Conservation (phyloP, 2,329 filamentous ascomycete species). For the Didymellaceae sp. region DNA sequence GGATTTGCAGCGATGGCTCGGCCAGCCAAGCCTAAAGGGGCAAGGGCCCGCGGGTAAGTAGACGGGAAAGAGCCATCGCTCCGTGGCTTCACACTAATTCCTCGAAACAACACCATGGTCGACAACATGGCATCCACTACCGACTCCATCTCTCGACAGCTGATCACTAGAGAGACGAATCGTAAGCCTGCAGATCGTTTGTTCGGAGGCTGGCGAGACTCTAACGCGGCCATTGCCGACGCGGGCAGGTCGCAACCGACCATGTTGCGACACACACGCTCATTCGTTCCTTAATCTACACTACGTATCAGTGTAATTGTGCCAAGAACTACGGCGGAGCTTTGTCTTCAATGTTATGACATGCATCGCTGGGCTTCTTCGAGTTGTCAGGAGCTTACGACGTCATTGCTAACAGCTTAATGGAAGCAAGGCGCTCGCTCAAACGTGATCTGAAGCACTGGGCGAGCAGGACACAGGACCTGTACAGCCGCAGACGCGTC, state of each 20-base stretch:
- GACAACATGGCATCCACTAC: background rate
- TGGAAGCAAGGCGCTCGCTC: background rate
- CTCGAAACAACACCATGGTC: conserved; percentile 4
- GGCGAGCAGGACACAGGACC: background rate
- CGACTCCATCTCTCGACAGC: conserved; percentile 1
- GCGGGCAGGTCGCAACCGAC: conserved; percentile 8
- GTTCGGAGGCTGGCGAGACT: background rate
- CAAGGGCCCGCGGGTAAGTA: conserved; percentile 4
- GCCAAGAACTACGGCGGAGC: conserved; percentile 7
- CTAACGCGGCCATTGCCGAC: background rate
- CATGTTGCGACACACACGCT: background rate
- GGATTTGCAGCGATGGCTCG: no score
- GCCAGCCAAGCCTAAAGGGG: background rate
- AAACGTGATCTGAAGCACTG: background rate
- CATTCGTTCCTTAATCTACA: conserved; percentile 3
- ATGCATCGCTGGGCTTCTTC: background rate
- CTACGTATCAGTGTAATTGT: conserved; percentile 17
- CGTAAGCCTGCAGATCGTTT: background rate
- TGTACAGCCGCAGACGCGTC: background rate
- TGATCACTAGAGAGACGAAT: background rate
- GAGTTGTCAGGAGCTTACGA: background rate
- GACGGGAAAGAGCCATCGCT: conserved; percentile 7
- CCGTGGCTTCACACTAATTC: conserved; percentile 12
- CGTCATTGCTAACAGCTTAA: conserved; percentile 3
- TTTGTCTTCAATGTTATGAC: conserved; percentile 5